Conservation (phyloP, 2,329 filamentous ascomycete genomes). For the Volutella citrinella region DNA sequence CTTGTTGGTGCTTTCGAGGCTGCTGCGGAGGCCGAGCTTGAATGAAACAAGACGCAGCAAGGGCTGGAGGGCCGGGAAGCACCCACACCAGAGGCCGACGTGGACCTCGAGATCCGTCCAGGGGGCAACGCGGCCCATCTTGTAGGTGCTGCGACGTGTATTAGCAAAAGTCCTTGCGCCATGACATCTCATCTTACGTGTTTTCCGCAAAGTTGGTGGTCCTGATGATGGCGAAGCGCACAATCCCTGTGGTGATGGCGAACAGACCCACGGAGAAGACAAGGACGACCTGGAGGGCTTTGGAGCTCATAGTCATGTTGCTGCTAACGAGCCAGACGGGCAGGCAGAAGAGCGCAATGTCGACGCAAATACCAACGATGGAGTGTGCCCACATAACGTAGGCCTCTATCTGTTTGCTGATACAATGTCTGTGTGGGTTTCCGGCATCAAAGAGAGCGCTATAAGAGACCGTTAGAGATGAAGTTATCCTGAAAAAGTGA, state of each 20-base stretch:
- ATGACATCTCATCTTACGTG: constrained; percentile 17
- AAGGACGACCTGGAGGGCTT: constrained; percentile 33
- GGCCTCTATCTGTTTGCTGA: constrained; percentile 13
- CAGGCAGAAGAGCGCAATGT: constrained; percentile 30
- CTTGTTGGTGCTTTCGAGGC: no score
- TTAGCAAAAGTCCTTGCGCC: no score
- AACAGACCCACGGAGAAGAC: constrained; percentile 36
- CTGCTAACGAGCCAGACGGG: constrained; percentile 35
- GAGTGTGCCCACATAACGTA: constrained; percentile 34
- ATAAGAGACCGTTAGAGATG: background rate
- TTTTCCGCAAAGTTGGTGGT: constrained; percentile 27
- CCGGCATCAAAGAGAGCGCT: constrained; percentile 17
- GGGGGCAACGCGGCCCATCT: constrained; percentile 31
- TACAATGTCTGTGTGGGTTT: constrained; percentile 13
- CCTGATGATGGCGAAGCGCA: constrained; percentile 32
- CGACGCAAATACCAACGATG: constrained; percentile 30
- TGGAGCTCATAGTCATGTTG: constrained; percentile 34
- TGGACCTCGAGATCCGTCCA: constrained; percentile 41
- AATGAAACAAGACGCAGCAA: constrained; percentile 29
- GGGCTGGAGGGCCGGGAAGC: constrained; percentile 38
- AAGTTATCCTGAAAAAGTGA: background rate
- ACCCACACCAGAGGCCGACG: constrained; percentile 39
- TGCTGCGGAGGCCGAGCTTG: no score
- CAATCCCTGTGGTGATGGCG: constrained; percentile 33
- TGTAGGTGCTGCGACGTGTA: constrained; percentile 28